Conservation (phyloP, 2,329 filamentous ascomycete genomes). For the Xylariomycetidae sp. region DNA sequence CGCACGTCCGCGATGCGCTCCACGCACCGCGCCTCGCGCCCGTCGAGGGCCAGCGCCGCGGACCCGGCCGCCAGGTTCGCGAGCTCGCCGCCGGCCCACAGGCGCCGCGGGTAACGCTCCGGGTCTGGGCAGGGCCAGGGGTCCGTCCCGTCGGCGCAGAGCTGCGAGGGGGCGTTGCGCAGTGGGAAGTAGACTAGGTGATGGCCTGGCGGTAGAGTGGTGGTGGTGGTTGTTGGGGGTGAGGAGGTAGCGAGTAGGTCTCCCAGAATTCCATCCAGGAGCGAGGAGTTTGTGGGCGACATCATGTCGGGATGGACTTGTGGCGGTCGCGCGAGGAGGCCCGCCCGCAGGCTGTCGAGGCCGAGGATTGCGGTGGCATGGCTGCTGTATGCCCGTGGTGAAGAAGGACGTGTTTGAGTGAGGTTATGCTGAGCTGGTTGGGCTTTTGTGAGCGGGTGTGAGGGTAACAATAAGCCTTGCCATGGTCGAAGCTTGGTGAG, state of each 20-base stretch:
- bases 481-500: too few relatives aligned
- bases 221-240: conserved; percentile 9
- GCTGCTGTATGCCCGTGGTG: too few relatives aligned
- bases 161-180: conserved; percentile 50
- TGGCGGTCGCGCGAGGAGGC: conserved; percentile 19
- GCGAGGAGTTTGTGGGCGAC: conserved; percentile 55
- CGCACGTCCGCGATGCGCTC: conserved; percentile 38
- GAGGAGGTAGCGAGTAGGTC: too few relatives aligned
- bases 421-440: too few relatives aligned
- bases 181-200: conserved; percentile 87
- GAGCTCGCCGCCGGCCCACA: conserved; percentile 84
- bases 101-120: conserved; percentile 61
- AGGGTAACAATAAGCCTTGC: too few relatives aligned
- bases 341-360: too few relatives aligned
- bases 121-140: conserved; percentile 66
- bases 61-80: conserved; percentile 45
- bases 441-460: too few relatives aligned
- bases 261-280: conserved; percentile 57
- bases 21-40: conserved; percentile 34
- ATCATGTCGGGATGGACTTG: conserved; percentile 28
- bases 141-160: conserved; percentile 83
- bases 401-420: too few relatives aligned
- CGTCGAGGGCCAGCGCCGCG: conserved; percentile 34
- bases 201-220: conserved; percentile 56
- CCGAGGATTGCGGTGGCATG: too few relatives aligned